Base-by-base conservation (phyloP, 1,284 basidiomycete genomes). In the Exobasidium cylindrosporum region DNA sequence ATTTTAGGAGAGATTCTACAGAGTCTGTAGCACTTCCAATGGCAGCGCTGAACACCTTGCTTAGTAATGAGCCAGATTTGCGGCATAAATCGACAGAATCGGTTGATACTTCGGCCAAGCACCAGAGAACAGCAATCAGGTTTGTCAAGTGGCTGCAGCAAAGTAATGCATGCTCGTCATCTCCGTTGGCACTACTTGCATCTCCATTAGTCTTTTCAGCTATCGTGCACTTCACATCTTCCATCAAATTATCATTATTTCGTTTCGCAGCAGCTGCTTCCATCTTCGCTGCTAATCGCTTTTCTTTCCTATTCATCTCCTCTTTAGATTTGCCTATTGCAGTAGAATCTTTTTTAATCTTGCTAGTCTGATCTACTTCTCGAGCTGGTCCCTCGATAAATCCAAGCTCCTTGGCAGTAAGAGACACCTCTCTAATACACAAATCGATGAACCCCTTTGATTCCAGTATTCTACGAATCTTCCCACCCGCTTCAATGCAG, bases 291-390 rank as follows among this genome's bases (percentile, higher is more conserved):
- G 72, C 71, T 46, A 74, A 74, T 13, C 77, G 59, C 57, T 68
- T 73, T 57, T 79, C 73, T 66, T 79, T 79, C 46, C 73, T 70
- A 65, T 79, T 79, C 74, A 79, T 74, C 59, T 78, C 60, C 21
- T 76, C 77, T 54, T 70, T 56, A 11, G 74, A 69, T 62, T 76
- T 78, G 21, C 5, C 26, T 5, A 28, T 6, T 10, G 35, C 17
- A 17, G 17, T 7, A 17, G 35, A 7, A 40, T 7, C 17, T 40
- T 40, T 40, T 17, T 17, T 40, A 13, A 50, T 21, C 14, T 13
- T 14, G 14, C 26, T 21, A 24, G 21, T 4, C 4, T 21, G 5
- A 24, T 13, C 26, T 24, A 14, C 26, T 17, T 69, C 54, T 23
- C 14, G 3, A 10, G n/a, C 26, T n/a, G 28, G 53, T 3, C 35